Evolutionary conservation across 768 basidiomycete genomes (phyloP).

Genomic region (Gyrodon lividus): DNA sequence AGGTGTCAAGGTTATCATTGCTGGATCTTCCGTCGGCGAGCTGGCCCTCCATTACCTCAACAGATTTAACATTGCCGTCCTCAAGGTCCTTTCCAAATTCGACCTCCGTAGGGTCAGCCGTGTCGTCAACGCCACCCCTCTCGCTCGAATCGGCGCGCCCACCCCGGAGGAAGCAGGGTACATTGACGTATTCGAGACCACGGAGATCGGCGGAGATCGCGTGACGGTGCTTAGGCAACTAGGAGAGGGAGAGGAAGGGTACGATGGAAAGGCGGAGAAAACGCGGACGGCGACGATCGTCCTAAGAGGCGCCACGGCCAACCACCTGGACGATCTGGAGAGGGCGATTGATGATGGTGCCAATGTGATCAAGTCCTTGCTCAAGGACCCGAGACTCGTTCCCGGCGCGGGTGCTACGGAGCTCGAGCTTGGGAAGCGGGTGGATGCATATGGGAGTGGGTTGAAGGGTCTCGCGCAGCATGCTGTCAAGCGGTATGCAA

Average conservation of each 20-base stretch:
- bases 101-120: constrained; percentile 92
- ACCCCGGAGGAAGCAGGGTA: constrained; percentile 95
- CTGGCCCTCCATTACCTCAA: constrained; percentile 97
- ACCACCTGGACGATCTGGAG: constrained; percentile 93
- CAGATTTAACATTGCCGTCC: constrained; percentile 87
- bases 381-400: constrained; percentile 88
- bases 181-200: constrained; percentile 92
- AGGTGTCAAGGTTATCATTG: constrained; percentile 91
- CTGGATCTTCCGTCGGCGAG: constrained; percentile 90
- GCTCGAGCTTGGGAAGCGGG: constrained; percentile 82
- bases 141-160: constrained; percentile 93
- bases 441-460: constrained; percentile 85
- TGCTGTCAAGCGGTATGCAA: constrained; percentile 85
- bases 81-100: constrained; percentile 98
- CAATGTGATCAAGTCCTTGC: constrained; percentile 88
- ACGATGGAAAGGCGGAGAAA: constrained; percentile 60
- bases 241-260: constrained; percentile 59
- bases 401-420: constrained; percentile 95
- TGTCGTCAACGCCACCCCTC: constrained; percentile 93
- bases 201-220: constrained; percentile 96
- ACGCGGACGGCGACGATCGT: constrained; percentile 93
- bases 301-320: constrained; percentile 90
- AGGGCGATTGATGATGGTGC: constrained; percentile 96
- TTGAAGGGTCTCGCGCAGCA: constrained; percentile 92
- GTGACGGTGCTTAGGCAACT: constrained; percentile 95